Evolutionary conservation across 1,139 yeast species (phyloP).

Genomic region (Sugiyamaella novakii): DNA sequence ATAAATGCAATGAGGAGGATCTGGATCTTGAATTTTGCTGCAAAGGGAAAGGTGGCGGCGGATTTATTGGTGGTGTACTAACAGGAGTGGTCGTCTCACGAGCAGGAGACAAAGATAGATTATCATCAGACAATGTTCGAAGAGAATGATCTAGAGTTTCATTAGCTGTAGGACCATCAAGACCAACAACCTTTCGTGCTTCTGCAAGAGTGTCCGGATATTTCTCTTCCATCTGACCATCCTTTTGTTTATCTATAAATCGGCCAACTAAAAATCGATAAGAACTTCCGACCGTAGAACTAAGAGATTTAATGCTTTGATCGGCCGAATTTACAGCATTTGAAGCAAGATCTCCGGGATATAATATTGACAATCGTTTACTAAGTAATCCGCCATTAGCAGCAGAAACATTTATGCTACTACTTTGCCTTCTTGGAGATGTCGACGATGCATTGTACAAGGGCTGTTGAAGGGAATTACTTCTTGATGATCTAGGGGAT

Average conservation of each 20-base stretch:
- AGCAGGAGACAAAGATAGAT: conserved; percentile 12
- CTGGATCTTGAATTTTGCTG: conserved; percentile 16
- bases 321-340: conserved; percentile 38
- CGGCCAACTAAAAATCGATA: conserved; percentile 41
- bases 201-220: conserved; percentile 37
- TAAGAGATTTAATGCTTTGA: conserved; percentile 38
- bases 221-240: conserved; percentile 23
- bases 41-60: not conserved
- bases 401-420: conserved; percentile 8
- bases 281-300: conserved; percentile 40
- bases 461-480: conserved; percentile 27
- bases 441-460: conserved; percentile 9
- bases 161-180: conserved; percentile 20
- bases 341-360: conserved; percentile 36
- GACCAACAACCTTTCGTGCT: conserved; percentile 34
- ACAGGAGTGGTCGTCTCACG: conserved; percentile 16
- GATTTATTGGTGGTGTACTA: conserved; percentile 1
- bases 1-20: conserved; percentile 20
- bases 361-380: conserved; percentile 27
- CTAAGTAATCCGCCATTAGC: conserved; percentile 15
- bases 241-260: conserved; percentile 28
- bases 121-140: conserved; percentile 14
- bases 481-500: conserved; percentile 27
- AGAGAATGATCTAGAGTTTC: not conserved
- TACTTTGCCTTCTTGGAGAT: conserved; percentile 17